These are phyloP conservation scores for Apophysomyces ossiformis DNA, from an alignment of 371 early-diverging fungal species.

Conservation along the genomic window DNA sequence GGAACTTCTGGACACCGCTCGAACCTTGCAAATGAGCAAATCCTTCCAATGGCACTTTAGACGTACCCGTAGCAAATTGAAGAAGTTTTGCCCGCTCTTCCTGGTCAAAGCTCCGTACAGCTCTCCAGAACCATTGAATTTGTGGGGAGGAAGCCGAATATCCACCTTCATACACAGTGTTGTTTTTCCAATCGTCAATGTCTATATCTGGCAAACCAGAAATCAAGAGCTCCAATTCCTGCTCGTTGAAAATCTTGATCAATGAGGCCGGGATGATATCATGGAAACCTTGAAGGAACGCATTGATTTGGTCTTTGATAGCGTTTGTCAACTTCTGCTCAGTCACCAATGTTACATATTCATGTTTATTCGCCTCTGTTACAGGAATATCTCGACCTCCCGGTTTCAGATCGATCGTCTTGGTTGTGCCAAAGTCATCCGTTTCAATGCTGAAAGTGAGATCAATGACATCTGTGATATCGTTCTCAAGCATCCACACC, in stretches of 20 bases:
- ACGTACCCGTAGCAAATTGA: slow-evolving; percentile 98
- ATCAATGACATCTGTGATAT: slow-evolving; percentile 95
- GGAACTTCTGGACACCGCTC: slow-evolving; percentile 96
- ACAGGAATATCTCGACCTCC: slow-evolving; percentile 92
- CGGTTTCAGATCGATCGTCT: slow-evolving; percentile 87
- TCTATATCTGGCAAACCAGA: slow-evolving; percentile 98
- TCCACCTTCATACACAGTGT: slow-evolving; percentile 94
- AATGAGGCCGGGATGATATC: slow-evolving; percentile 92
- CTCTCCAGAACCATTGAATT: slow-evolving; percentile 99
- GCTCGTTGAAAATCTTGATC: slow-evolving; percentile 97
- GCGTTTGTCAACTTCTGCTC: slow-evolving; percentile 88
- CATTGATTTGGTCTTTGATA: slow-evolving; percentile 92
- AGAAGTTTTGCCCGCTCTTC: slow-evolving; percentile 97
- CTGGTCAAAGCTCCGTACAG: slow-evolving; percentile 96
- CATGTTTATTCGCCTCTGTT: slow-evolving; percentile 96
- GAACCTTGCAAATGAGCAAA: slow-evolving; percentile 95
- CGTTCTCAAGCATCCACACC: slow-evolving; percentile 98
- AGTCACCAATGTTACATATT: slow-evolving; percentile 93
- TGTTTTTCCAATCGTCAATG: slow-evolving; percentile 99
- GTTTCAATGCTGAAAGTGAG: slow-evolving; percentile 94
- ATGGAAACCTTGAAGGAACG: slow-evolving; percentile 96
- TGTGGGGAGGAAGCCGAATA: slow-evolving; percentile 88
- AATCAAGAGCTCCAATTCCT: slow-evolving; percentile 98
- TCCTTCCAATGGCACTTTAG: slow-evolving; percentile 97
- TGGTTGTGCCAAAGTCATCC: slow-evolving; percentile 91